Evolutionary conservation across 805 yeast genomes (phyloP).

Genomic region (Saccharomycopsis oosterbeekiorum): DNA sequence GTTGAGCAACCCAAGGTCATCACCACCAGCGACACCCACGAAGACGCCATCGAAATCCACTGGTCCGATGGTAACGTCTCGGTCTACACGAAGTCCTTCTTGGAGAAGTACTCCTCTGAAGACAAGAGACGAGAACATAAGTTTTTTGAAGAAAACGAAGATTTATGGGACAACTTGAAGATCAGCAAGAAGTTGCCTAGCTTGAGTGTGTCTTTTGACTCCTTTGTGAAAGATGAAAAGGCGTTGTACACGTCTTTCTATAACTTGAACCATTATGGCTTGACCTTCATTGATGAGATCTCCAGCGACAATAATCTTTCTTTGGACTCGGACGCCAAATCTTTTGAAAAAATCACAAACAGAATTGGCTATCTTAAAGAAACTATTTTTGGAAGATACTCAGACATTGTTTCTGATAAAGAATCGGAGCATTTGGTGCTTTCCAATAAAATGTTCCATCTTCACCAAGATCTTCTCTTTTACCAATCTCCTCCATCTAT

Average conservation of each 20-base stretch:
- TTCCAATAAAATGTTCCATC: constrained; percentile 52
- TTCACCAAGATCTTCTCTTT: constrained; percentile 70
- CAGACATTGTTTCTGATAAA: constrained; percentile 50
- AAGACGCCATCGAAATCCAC: constrained; percentile 31
- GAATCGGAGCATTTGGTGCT: constrained; percentile 60
- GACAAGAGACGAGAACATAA: constrained; percentile 24
- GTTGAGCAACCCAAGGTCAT: constrained; percentile 16
- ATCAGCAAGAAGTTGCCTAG: neutral
- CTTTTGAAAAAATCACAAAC: constrained; percentile 36
- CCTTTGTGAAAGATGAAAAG: constrained; percentile 10
- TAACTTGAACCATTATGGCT: constrained; percentile 13
- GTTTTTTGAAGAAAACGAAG: constrained; percentile 13
- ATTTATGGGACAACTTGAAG: constrained; percentile 8
- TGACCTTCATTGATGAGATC: constrained; percentile 11
- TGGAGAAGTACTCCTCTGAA: constrained; percentile 33
- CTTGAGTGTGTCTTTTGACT: neutral
- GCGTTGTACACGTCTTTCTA: constrained; percentile 8
- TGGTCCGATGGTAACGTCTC: constrained; percentile 41
- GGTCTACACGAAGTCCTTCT: constrained; percentile 36
- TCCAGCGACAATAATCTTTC: constrained; percentile 16
- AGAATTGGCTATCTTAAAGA: constrained; percentile 58
- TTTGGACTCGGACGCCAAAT: constrained; percentile 19
- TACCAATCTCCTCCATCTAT: constrained; percentile 78
- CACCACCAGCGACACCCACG: constrained; percentile 5
- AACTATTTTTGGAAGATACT: constrained; percentile 63